Evolutionary conservation across 371 early-diverging fungal species (phyloP).

Genomic region (Dichotomocladium elegans): DNA sequence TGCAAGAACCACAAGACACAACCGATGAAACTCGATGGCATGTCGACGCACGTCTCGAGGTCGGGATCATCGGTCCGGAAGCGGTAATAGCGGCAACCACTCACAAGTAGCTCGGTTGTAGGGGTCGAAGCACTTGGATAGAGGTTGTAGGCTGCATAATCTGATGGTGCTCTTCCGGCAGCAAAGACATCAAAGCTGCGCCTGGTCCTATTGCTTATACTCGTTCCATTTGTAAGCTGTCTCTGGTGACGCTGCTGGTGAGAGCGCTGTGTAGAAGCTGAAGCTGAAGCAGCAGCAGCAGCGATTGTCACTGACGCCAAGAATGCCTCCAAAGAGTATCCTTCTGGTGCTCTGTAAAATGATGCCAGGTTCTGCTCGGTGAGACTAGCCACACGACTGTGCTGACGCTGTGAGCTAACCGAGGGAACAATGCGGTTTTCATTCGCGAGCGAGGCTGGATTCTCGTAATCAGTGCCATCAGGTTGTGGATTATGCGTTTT

Average conservation of each 20-base stretch:
- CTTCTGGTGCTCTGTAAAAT: conserved; percentile 17
- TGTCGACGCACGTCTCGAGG: background rate
- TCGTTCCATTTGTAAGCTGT: too few relatives aligned
- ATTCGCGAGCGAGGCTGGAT: background rate
- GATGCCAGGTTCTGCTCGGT: conserved; percentile 17
- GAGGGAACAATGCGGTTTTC: background rate
- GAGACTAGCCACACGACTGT: conserved; percentile 3
- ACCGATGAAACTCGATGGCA: conserved; percentile 5
- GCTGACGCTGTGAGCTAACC: too few relatives aligned
- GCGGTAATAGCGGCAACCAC: too few relatives aligned
- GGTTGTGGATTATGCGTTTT: background rate
- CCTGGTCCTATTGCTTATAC: background rate
- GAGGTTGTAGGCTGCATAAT: conserved; percentile 6
- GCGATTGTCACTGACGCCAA: conserved; percentile 4
- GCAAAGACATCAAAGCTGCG: background rate
- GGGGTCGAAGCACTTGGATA: conserved; percentile 7
- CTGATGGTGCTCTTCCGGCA: background rate
- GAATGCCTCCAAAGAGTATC: conserved; percentile 10
- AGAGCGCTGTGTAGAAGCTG: too few relatives aligned
- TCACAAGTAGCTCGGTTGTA: too few relatives aligned
- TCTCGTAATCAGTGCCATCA: background rate
- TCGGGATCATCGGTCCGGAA: too few relatives aligned
- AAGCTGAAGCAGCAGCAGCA: too few relatives aligned
- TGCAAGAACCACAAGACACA: conserved; percentile 15
- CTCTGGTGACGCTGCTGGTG: too few relatives aligned